Base-by-base conservation (phyloP, 2,329 filamentous ascomycete genomes). In the Fusarium marasasianum region DNA sequence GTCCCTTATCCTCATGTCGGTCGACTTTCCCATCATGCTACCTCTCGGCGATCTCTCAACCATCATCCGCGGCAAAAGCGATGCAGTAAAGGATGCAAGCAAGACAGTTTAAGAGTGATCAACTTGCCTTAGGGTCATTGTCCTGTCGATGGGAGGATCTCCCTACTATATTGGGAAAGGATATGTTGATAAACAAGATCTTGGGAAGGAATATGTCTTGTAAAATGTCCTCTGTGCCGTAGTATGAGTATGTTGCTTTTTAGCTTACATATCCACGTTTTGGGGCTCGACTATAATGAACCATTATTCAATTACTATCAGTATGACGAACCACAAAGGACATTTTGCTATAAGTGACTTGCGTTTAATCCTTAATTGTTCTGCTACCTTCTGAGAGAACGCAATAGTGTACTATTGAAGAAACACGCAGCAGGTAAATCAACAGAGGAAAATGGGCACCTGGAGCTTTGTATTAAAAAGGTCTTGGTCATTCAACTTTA, bases 31-130 rank as follows among this genome's bases (percentile, higher is more conserved):
- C 1, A 77, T 87, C 55, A 72, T 81, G 8, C 70, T 89, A 8
- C 87, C 87, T 0, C 82, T 89, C 6, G 87, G 87, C 2, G 87
- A 89, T 75, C 71, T 89, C 18, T 87, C 84, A 26, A 83, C 83
- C 10, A 68, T 86, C 13, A 79, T 89, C 15, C 53, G 60, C 1
- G 77, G 82, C 10, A 65, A 53, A 8, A 60, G 65, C 8, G 64
- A 71, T 4, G 8, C 40, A 2, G 47, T 47, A 15, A 48, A 40
- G 35, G 75, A 64, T 11, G 55, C 31, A 48, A 67, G 50, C 22
- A 64, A 61, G 24, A 48, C 60, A 33, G 72, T 65, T 51, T 75
- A 66, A 45, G 24, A 26, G 6, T 11, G 3, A 10, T 14, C 5
- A 17, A 14, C 15, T 12, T 26, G 5, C 22, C 17, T 58, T 1